These are phyloP conservation scores for Blastocystis sp. DNA, from an alignment of 352 stramenopile species.

Conservation along the genomic window DNA sequence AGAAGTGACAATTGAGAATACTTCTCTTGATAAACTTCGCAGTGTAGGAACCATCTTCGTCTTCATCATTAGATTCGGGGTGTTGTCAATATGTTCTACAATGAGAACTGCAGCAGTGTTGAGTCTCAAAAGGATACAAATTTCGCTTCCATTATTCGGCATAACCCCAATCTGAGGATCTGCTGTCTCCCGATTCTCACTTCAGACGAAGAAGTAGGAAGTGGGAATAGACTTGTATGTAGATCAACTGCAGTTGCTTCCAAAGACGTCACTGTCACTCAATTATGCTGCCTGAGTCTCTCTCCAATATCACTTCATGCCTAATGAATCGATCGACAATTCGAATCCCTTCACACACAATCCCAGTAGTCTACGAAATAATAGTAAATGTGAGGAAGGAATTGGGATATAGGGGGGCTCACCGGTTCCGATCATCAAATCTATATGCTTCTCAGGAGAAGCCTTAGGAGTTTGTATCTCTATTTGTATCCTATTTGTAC, in stretches of 20 bases:
- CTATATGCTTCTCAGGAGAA: not conserved
- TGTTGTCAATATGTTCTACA: constrained; percentile 32
- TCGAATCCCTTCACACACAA: not conserved
- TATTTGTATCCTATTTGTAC: constrained; percentile 1
- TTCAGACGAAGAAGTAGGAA: not conserved
- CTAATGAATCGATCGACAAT: not conserved
- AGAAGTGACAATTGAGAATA: not conserved
- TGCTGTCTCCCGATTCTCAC: constrained; percentile 9
- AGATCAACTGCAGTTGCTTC: constrained; percentile 22
- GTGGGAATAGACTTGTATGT: not conserved
- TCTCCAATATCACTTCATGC: not conserved
- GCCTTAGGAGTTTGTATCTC: not conserved
- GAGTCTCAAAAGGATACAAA: not conserved
- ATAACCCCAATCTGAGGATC: not conserved
- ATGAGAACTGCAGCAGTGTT: not conserved
- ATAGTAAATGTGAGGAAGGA: not conserved
- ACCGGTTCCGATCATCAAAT: not conserved
- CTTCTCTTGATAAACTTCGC: not conserved
- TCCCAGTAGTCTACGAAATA: not conserved
- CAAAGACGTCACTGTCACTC: not conserved
- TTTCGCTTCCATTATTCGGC: not conserved
- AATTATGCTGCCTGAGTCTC: not conserved
- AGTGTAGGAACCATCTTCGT: not conserved
- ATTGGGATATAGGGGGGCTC: not conserved
- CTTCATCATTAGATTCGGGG: constrained; percentile 8